Base-by-base conservation (phyloP, 208 protist species). In the Trypanosoma cruzi region DNA sequence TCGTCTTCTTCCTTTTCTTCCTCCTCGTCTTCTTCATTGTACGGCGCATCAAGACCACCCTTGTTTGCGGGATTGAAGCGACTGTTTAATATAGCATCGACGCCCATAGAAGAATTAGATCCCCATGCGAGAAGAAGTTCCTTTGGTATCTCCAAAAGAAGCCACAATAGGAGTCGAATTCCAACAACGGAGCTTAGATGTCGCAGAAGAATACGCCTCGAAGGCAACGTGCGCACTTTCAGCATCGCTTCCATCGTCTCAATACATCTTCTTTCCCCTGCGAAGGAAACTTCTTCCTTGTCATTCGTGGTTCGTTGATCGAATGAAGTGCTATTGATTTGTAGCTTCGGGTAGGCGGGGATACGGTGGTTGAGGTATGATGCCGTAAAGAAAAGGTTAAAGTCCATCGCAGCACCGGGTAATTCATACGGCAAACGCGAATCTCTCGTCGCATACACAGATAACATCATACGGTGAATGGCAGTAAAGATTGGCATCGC, bases 121-220 rank as follows among this genome's bases (percentile, higher is more conserved):
- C 72, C 73, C 86, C 89, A 94, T 55, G 37, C 26, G 28, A 59
- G 49, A 8, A 96, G 59, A 36, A 82, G 8, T 22, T 46, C 31
- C 26, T 62, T 56, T 6, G 90, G 87, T 53, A 90, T 66, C 14
- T 68, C 56, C 64, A 89, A 40, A 52, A 90, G 75, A 61, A 92
- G 79, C 82, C 84, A 93, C 61, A 93, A 65, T 56, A 77, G 48
- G 42, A 96, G 71, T 28, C 73, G 84, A 36, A 93, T 72, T 28
- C 71, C 71, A 42, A 84, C 75, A 4, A 79, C 63, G n/a, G 54
- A 71, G 58, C 16, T 26, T 36, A 79, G 73, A 64, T 59, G 67
- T 50, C n/a, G 2, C 28, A 86, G 56, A 29, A 56, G 55, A 26
- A 88, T 64, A 26, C 80, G 80, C 6, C 61, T 73, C 10, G 79